Base-by-base conservation (phyloP, 352 stramenopile genomes). In the Pythium myriotylum region DNA sequence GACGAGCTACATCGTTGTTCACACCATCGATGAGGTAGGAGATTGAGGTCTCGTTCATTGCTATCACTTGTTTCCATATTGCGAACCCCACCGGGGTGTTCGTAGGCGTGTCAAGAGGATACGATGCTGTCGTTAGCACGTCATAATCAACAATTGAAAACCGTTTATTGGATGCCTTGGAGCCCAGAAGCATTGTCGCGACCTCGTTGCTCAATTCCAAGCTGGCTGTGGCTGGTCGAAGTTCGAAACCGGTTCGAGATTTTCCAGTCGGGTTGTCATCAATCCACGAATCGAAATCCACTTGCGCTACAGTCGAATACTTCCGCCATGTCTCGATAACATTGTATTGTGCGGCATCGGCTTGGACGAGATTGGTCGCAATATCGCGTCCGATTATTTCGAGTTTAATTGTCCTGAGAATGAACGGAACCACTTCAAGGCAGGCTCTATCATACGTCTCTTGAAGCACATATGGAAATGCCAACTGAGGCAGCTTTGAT, bases 101-200 rank as follows among this genome's bases (percentile, higher is more conserved):
- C 1, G 67, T 70, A 0, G 69, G 66, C n/a, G 54, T 26, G 13
- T 73, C 62, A 10, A 84, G 42, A 0, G 59, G 45, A 20, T 76
- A 72, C 16, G 58, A 52, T 8, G 67, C 66, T 20, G 57, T 54
- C 27, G 56, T 58, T 23, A 27, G 20, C 0, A 67, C 20, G 17
- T 89, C 73, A 40, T 91, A 90, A 47, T 89, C 80, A 1, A 92
- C 70, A 19, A 92, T 65, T 2, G 81, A 92, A 29, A 91, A 92
- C 1, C 74, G 74, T 9, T 74, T 67, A 51, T 92, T 92, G 2
- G 74, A 79, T 16, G 74, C n/a, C 5, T 68, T 73, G 0, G 66
- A 77, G 5, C 79, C 79, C 0, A 92, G 65, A 16, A 89, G 24
- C 3, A 91, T 59, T 8, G 50, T 81, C 3, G 77, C 81, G 4